These are phyloP conservation scores for Cladosporium oxysporum DNA, from an alignment of 2,329 filamentous ascomycete species.

Conservation along the genomic window DNA sequence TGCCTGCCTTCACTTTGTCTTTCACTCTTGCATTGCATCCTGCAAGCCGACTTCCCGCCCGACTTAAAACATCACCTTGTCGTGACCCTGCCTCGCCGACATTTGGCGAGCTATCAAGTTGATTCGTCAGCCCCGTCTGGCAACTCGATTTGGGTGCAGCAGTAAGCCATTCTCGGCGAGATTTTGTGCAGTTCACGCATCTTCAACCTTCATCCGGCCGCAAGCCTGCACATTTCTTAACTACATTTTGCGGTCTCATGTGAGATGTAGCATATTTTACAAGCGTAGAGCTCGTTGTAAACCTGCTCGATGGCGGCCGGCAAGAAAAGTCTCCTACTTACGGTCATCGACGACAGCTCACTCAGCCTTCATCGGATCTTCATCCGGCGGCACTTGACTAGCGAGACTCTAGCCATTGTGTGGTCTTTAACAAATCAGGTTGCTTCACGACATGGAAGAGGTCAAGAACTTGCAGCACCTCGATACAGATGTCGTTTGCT, in stretches of 20 bases:
- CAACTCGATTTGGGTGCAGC: neutral
- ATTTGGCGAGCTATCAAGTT: neutral
- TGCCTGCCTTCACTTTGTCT: neutral
- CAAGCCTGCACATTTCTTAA: neutral
- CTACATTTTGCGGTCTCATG: neutral
- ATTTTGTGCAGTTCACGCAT: neutral
- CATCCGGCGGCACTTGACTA: neutral
- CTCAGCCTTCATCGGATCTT: neutral
- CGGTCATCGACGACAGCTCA: neutral
- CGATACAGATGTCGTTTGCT: slow-evolving; percentile 3
- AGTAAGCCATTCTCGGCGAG: neutral
- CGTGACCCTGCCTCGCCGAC: neutral
- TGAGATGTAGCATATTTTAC: neutral
- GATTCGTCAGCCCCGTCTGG: neutral
- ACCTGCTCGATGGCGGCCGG: neutral
- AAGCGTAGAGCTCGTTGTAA: neutral
- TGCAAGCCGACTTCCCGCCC: neutral
- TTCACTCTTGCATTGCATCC: neutral
- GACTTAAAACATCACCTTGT: neutral
- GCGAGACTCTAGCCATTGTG: neutral
- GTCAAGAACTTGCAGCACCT: neutral
- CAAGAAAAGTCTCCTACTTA: neutral
- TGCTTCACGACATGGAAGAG: neutral
- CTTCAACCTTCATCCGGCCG: neutral
- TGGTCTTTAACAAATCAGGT: neutral